Evolutionary conservation across 2,329 filamentous ascomycete species (phyloP), one percentile per base, ranked within the genome.

Genomic region (Exophiala phaeomuriformis): DNA sequence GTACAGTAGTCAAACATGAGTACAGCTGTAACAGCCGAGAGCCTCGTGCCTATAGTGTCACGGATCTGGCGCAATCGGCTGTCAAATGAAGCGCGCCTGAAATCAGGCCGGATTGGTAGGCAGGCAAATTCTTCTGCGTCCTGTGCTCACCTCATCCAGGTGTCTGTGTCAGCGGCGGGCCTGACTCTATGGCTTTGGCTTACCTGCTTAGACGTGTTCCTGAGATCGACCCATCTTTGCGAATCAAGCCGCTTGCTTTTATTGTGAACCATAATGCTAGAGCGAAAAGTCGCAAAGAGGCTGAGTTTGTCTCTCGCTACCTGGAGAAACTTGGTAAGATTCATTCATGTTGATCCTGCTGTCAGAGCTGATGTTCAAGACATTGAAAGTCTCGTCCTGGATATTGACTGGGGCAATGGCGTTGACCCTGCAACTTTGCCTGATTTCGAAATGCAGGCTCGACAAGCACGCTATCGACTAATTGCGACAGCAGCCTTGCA

Each of bases 111-210:
- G 30, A 51, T 59, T 12, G 56, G 53, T 59, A 52, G 27, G 46
- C 9, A 41, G 19, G 4, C 39, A 27, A 27, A 27, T 27, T 31
- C 4, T 32, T 10, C 29, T 45, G 3, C 29, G 8, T 10, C 42
- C 4, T 5, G 8, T 10, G 10, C 6, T 45, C 6, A 31, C 3
- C 5, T 32, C 3, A 3, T 10, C 6, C 29, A 59, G 61, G 61
- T 5, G 47, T 97, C 55, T 93, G 90, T 10, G 76, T 97, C 57
- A 96, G 90, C 65, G 93, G 93, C 28, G 93, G 93, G 5, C 87
- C 93, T 37, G 93, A 98, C 69, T 97, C 91, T n/a, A 98, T 97
- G 90, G 91, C 91, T 30, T 75, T 98, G 56, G 89, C 90, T 51
- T 83, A 76, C 56, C 77, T 97, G 35, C 88, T 86, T 66, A 77